Base-by-base conservation (phyloP, 2,329 filamentous ascomycete genomes). In the Verticillium zaregamsianum region DNA sequence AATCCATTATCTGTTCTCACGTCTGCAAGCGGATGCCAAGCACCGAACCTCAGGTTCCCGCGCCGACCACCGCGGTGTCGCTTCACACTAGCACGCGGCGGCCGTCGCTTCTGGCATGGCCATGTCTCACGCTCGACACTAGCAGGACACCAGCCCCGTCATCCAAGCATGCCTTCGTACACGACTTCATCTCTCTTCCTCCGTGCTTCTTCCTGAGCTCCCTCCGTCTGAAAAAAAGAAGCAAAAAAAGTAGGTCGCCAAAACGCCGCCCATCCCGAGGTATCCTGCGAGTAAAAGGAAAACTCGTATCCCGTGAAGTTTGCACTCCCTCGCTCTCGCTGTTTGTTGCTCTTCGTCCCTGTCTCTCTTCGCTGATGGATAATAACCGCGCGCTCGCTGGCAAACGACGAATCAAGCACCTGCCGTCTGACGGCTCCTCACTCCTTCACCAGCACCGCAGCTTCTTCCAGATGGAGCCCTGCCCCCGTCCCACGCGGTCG, bases 391-490 rank as follows among this genome's bases (percentile, higher is more conserved):
- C 40, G 40, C 40, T 23, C 40, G 40, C 40, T 49, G 40, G n/a
- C 40, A 40, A 58, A 57, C 20, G 17, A 57, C n/a, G 6, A 57
- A 37, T 15, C 31, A 57, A 58, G 17, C 11, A 33, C 37, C 23
- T 15, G 37, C 20, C 33, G 33, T 35, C 2, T 35, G 33, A 35
- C 4, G 33, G 28, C 28, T 28, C 28, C 28, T 28, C 28, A 1
- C 28, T 28, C 33, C 33, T 14, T 35, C 67, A 86, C 84, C 84
- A 86, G 66, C 77, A 88, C 70, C 83, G 74, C 67, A 86, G 69
- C 68, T 76, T 83, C 73, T 76, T 83, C 84, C 82, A 86, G 70
- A 86, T 86, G 11, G 79, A 78, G 1, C 74, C 74, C 1, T 76
- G 73, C 2, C 74, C 76, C 35, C 76, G 73, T 1, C 79, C 80